Base-by-base conservation (phyloP, 768 basidiomycete genomes). In the Tephrocybe sp. region DNA sequence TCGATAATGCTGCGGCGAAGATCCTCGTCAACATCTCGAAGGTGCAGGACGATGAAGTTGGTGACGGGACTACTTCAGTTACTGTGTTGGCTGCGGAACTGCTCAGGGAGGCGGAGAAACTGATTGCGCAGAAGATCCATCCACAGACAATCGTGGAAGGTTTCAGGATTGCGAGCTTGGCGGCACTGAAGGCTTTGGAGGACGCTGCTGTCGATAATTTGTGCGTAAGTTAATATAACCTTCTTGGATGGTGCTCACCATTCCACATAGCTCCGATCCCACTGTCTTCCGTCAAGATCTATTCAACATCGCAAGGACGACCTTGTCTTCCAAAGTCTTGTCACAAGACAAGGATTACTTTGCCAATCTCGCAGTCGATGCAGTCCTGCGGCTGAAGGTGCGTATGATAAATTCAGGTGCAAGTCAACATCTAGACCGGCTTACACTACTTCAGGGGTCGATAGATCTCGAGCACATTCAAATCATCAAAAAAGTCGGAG, bases 1-100 rank as follows among this genome's bases (percentile, higher is more conserved):
- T 99, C 55, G 97, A 99, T 71, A 98, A 99, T 66, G 92, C 97
- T 4, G 96, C 96, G 2, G 97, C 97, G 32, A 99, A 99, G 77
- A 98, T 99, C 67, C 80, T 99, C 47, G 97, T 99, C 61, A 98
- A 99, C 70, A 98, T 99, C 69, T 96, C 94, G 1, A 99, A 99
- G 66, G 96, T 98, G n/a, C 97, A 98, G 72, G 97, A 99, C 65
- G 97, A 99, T 64, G 97, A 99, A 69, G 86, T 99, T 39, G 97
- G 97, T 16, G 97, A 98, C 70, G 97, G 92, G 34, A 95, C 92
- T 28, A 95, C 92, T 19, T 83, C 78, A 43, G 92, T 98, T 22
- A 93, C 91, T 44, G 96, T 99, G 12, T 69, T 99, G 15, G 91
- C 95, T 2, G 82, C 91, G 9, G 97, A 99, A 63, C 70, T 98